Evolutionary conservation across 2,329 filamentous ascomycete species (phyloP), one percentile per base, ranked within the genome.

Genomic region (Colletotrichum lentis): DNA sequence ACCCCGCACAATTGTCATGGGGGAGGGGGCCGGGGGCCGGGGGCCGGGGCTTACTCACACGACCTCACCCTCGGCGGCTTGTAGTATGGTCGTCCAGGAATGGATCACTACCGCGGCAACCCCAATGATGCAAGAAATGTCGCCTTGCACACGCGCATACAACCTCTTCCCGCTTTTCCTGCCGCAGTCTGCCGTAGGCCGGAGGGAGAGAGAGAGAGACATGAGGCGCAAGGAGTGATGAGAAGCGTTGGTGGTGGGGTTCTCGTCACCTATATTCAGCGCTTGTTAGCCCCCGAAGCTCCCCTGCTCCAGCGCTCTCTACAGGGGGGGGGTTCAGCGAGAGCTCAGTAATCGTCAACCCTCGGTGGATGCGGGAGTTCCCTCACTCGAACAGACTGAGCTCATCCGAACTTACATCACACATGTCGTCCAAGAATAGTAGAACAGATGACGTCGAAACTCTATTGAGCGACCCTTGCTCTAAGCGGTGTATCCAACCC

Each of bases 171-270:
- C 65, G 43, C 49, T 65, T 5, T 65, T 60, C 41, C n/a, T 55
- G 62, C 53, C 61, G 65, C 65, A 67, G 64, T 49, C 37, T 53
- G 35, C 8, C 12, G 37, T 41, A 46, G 44, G 52, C 27, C 20
- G 50, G 37, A 14, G 24, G n/a, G 31, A 44, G 16, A 18, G 14
- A 18, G 6, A 50, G 60, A 20, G 12, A n/a, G 11, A 35, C 18
- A 10, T 12, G 62, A 53, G 62, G 46, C 37, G 24, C 12, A 39
- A 41, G 11, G 41, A 20, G 14, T 46, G 44, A 12, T 20, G n/a
- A n/a, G 12, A 20, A 44, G 44, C 8, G 49, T 39, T 35, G 10
- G 8, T 5, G 11, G 10, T 22, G 20, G 10, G n/a, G 22, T n/a
- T 16, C n/a, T 43, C 37, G 39, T 31, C 27, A 31, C 27, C 27